Conservation (phyloP, 495 filamentous ascomycete genomes). For the Penicillium odoratum region DNA sequence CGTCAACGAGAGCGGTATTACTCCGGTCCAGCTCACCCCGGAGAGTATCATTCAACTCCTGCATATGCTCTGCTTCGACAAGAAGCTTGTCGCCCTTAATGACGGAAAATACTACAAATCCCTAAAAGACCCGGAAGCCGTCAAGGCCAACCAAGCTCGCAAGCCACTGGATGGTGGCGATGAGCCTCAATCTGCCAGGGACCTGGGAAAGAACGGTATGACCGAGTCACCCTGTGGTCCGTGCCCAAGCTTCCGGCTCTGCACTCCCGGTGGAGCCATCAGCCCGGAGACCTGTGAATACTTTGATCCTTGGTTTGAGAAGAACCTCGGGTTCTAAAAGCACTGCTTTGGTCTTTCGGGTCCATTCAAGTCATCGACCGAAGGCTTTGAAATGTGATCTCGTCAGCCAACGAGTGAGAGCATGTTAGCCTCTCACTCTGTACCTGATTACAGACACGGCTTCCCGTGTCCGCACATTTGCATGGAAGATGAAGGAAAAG, state of each 20-base stretch:
- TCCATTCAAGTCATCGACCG: not conserved
- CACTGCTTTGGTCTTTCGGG: not conserved
- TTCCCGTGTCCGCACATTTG: conserved; percentile 14
- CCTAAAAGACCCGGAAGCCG: conserved; percentile 38
- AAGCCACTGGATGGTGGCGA: conserved; percentile 34
- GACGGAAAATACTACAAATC: conserved; percentile 54
- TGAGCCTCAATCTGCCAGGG: conserved; percentile 17
- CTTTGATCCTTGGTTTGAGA: conserved; percentile 75
- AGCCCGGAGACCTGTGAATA: conserved; percentile 90
- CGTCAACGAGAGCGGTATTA: conserved; percentile 65
- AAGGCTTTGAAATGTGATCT: not conserved
- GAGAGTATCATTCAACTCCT: conserved; percentile 78
- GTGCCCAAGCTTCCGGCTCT: conserved; percentile 93
- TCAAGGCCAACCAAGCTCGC: conserved; percentile 42
- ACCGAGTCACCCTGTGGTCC: conserved; percentile 87
- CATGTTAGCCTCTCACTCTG: not conserved
- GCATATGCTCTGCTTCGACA: conserved; percentile 83
- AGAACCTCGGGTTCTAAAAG: conserved; percentile 38
- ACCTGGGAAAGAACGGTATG: conserved; percentile 61
- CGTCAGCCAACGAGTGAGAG: conserved; percentile 2
- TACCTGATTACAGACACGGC: conserved; percentile 11
- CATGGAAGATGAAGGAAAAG: conserved; percentile 17
- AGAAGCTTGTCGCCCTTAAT: conserved; percentile 54
- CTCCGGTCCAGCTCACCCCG: conserved; percentile 62
- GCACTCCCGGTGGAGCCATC: conserved; percentile 83